phyloP scores from a whole-genome alignment of 2,329 filamentous ascomycete genomes.

The Paraconiothyrium sp. region DNA sequence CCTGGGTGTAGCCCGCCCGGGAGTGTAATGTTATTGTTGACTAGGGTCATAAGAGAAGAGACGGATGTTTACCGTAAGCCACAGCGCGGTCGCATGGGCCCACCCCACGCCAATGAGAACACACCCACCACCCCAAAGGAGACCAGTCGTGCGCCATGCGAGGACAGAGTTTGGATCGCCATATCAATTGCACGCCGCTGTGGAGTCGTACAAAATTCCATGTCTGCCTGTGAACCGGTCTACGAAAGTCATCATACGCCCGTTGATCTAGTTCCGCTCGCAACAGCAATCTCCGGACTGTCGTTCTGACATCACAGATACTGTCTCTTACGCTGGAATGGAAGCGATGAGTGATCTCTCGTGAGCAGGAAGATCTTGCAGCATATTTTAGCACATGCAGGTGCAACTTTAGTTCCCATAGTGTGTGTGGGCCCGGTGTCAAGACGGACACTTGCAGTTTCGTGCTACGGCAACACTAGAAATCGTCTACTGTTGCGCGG shows the following conservation, averaged over 20 bases:
- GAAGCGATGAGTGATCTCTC: not conserved
- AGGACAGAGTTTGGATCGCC: not conserved
- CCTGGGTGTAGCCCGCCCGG: constrained; percentile 20
- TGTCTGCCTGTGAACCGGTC: not conserved
- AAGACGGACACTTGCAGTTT: constrained; percentile 2
- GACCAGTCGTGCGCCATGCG: not conserved
- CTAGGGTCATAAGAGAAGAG: constrained; percentile 16
- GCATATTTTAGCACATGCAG: not conserved
- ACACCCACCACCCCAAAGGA: constrained; percentile 3
- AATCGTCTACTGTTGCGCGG: not conserved
- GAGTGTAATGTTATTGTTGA: constrained; percentile 20
- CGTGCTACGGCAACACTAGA: constrained; percentile 13
- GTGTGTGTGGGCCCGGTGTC: not conserved
- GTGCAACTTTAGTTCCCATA: constrained; percentile 4
- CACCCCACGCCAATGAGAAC: constrained; percentile 11
- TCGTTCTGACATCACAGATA: too few relatives aligned
- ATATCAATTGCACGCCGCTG: not conserved
- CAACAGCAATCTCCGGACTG: constrained; percentile 2
- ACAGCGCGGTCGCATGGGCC: constrained; percentile 1
- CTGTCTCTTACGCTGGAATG: not conserved
- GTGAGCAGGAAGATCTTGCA: not conserved
- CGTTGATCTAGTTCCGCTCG: not conserved
- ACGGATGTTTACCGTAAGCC: constrained; percentile 1
- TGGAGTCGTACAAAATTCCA: not conserved
- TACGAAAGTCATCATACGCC: not conserved